phyloP scores from a whole-genome alignment of 768 basidiomycete species.

The Pulveroboletus sp. region DNA sequence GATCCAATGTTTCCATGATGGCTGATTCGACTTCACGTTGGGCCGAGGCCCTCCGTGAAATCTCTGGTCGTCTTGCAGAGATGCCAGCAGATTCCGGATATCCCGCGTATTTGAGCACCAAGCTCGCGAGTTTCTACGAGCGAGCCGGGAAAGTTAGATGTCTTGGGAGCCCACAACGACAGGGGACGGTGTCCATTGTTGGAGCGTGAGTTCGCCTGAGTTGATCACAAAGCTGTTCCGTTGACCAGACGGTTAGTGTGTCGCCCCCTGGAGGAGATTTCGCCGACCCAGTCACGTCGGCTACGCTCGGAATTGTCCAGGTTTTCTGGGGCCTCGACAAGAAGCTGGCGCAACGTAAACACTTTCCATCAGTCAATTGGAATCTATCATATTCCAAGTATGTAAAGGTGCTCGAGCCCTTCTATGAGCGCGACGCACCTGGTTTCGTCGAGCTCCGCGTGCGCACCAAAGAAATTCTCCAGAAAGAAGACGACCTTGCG shows the following conservation, averaged over 20 bases:
- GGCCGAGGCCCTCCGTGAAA: conserved; percentile 99
- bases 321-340: conserved; percentile 99
- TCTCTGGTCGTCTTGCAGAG: conserved; percentile 97
- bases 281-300: conserved; percentile 96
- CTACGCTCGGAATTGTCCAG: conserved; percentile 97
- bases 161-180: conserved; percentile 80
- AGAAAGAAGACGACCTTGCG: conserved; percentile 97
- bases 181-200: conserved; percentile 96
- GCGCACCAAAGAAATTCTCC: conserved; percentile 92
- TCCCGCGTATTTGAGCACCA: conserved; percentile 94
- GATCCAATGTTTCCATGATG: conserved; percentile 98
- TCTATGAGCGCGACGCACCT: conserved; percentile 86
- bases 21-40: conserved; percentile 98
- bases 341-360: conserved; percentile 97
- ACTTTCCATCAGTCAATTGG: conserved; percentile 99
- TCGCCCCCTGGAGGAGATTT: conserved; percentile 99
- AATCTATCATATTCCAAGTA: conserved; percentile 99
- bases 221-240: neutral
- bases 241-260: conserved; percentile 51
- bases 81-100: conserved; percentile 99
- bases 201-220: conserved; percentile 76
- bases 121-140: conserved; percentile 97
- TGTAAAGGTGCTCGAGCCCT: conserved; percentile 85
- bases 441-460: conserved; percentile 94
- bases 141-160: conserved; percentile 95